Base-by-base conservation (phyloP, 2,329 filamentous ascomycete genomes). In the Metarhizium anisopliae region DNA sequence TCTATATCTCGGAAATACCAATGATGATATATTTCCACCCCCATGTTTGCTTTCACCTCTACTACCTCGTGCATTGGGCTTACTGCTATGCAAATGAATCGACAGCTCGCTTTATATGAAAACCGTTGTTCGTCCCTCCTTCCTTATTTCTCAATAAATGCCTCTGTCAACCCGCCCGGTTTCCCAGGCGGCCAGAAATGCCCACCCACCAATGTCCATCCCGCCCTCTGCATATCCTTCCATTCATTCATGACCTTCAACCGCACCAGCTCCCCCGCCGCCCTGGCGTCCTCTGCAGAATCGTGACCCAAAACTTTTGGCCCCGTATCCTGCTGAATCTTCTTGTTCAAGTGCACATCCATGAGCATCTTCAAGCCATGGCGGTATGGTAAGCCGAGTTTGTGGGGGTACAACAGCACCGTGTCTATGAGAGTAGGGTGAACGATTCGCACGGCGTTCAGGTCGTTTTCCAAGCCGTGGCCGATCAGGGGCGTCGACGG, bases 401-500 rank as follows among this genome's bases (percentile, higher is more conserved):
- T 83, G 65, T 95, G 90, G 0, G 92, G 91, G 67, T 83, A 99
- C 0, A 96, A 78, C 0, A 96, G 72, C 0, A 90, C 84, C 0
- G 92, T 96, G 69, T 97, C 93, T 64, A 96, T 81, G 54, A 96
- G 78, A 0, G 82, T 87, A 0, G 88, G 89, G 64, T 97, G 94
- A 49, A 96, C 85, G 52, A 97, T 80, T 40, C 93, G 87, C 45
- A 87, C 78, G 2, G 86, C 83, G 67, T 96, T 96, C 55, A 99
- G 80, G 65, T 99, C 94, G 67, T 99, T 99, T 65, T 99, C 94
- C 8, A 97, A 82, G 0, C 90, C 92, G 68, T 99, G 94, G 0
- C 94, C 94, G 50, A 99, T 89, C 1, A 99, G 73, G 0, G 92
- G 89, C 0, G 92, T 99, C 0, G 79, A 74, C 0, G 90, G 88